A percentile compares a stretch with the other conserved stretches of the same genome.
These are phyloP conservation scores for Quercus rubra DNA, from an alignment of 306 rosid genomes.

Conservation along the genomic window DNA sequence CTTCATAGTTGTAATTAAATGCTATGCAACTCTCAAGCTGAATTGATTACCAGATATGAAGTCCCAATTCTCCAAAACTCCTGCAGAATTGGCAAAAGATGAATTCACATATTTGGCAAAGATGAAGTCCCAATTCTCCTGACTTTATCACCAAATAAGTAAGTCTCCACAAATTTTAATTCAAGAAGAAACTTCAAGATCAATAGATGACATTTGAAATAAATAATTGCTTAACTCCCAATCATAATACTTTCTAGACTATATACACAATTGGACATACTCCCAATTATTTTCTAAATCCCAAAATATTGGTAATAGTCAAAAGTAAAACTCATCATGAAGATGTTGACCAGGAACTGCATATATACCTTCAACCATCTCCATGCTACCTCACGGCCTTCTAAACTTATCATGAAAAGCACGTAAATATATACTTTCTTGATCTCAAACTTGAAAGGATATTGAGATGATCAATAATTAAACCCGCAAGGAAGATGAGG, in stretches of 20 bases:
- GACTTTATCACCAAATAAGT: conserved; percentile 27
- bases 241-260: neutral
- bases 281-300: neutral
- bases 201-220: neutral
- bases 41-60: too few relatives aligned
- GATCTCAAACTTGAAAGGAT: conserved; percentile 45
- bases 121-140: conserved; percentile 68
- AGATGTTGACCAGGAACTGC: neutral
- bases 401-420: neutral
- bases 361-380: conserved; percentile 57
- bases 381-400: conserved; percentile 48
- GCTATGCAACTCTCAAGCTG: too few relatives aligned
- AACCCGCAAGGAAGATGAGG: conserved; percentile 10
- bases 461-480: neutral
- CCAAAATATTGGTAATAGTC: neutral
- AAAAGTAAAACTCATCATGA: neutral
- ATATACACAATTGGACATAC: neutral
- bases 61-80: too few relatives aligned
- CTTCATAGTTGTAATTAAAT: too few relatives aligned
- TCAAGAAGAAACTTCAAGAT: neutral
- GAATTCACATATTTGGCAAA: conserved; percentile 41
- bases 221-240: neutral
- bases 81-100: too few relatives aligned
- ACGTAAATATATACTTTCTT: conserved; percentile 35
- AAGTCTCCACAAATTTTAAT: neutral